These are phyloP conservation scores for Xylaria palmicola DNA, from an alignment of 495 filamentous ascomycete species.

Conservation along the genomic window DNA sequence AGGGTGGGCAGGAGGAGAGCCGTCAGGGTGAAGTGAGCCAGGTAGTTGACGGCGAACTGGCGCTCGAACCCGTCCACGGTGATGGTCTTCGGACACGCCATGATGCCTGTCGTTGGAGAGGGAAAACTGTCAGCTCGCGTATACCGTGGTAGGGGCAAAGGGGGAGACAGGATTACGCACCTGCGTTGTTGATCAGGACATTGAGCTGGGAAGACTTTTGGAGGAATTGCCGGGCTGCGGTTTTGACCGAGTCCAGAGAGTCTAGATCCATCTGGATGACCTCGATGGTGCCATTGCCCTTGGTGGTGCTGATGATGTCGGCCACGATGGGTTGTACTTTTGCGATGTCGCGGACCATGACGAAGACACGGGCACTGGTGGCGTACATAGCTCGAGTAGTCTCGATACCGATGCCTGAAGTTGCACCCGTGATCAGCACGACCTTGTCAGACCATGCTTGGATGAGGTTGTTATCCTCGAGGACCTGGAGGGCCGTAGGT, in stretches of 20 bases:
- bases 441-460: slow-evolving; percentile 43
- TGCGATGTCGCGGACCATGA: slow-evolving; percentile 39
- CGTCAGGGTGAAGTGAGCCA: slow-evolving; percentile 50
- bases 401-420: slow-evolving; percentile 53
- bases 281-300: slow-evolving; percentile 23
- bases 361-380: slow-evolving; percentile 49
- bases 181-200: slow-evolving; percentile 28
- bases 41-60: slow-evolving; percentile 49
- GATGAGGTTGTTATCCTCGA: slow-evolving; percentile 46
- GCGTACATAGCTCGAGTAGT: slow-evolving; percentile 45
- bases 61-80: slow-evolving; percentile 45
- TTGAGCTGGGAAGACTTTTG: slow-evolving; percentile 15
- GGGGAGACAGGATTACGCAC: too few relatives aligned
- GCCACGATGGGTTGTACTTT: slow-evolving; percentile 38
- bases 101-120: slow-evolving; percentile 24
- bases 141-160: too few relatives aligned
- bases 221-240: slow-evolving; percentile 24
- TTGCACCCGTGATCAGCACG: slow-evolving; percentile 50
- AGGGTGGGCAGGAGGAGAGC: slow-evolving; percentile 40
- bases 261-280: slow-evolving; percentile 40
- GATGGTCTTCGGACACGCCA: slow-evolving; percentile 37
- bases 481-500: slow-evolving; percentile 53
- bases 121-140: neutral
- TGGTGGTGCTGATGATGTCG: slow-evolving; percentile 22
- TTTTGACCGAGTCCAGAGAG: slow-evolving; percentile 28